Evolutionary conservation across 352 stramenopile species (phyloP), one percentile per base, ranked within the genome.

Genomic region (Globisporangium perplexum): DNA sequence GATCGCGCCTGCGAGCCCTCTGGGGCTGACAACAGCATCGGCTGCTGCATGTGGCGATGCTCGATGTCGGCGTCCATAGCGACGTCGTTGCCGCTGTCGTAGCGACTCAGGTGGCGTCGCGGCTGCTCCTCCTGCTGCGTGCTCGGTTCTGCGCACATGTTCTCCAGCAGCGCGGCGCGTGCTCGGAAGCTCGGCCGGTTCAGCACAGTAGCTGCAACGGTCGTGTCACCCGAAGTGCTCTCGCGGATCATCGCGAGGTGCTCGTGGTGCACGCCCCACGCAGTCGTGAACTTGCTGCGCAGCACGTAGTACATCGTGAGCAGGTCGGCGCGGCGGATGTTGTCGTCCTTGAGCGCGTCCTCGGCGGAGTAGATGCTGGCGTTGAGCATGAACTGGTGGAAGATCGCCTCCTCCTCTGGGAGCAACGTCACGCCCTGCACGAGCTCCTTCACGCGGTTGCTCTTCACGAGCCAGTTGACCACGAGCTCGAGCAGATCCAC

Each of bases 271-370:
- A 90, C 76, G 20, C 68, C 62, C 83, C 83, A 93, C 30, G 83
- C 83, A 20, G 71, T 66, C 43, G 80, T 69, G 59, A 86, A 89
- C 62, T 86, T 77, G 65, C 83, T 78, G 38, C 83, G 65, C 33
- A 93, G 65, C 47, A 85, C 72, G 63, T 90, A 90, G 60, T 90
- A 93, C 79, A 93, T 93, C 36, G 88, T 74, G 4, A 93, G 69
- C 59, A 93, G 67, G 47, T 93, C 83, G 30, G 83, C 73, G 31
- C 68, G 74, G 65, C 79, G 88, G 44, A 89, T 88, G 45, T 72
- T 82, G 5, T 82, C 68, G 38, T 93, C 80, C 11, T 77, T 68
- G 7, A 90, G 60, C 43, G 86, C 63, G n/a, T 84, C 69, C 45
- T 84, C 69, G 14, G 77, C 73, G 0, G 65, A 44, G 1, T 65